Evolutionary conservation across 176 grass and related monocot genomes (phyloP), one percentile per base, ranked within the genome.

Genomic region (Cymbopogon citratus): DNA sequence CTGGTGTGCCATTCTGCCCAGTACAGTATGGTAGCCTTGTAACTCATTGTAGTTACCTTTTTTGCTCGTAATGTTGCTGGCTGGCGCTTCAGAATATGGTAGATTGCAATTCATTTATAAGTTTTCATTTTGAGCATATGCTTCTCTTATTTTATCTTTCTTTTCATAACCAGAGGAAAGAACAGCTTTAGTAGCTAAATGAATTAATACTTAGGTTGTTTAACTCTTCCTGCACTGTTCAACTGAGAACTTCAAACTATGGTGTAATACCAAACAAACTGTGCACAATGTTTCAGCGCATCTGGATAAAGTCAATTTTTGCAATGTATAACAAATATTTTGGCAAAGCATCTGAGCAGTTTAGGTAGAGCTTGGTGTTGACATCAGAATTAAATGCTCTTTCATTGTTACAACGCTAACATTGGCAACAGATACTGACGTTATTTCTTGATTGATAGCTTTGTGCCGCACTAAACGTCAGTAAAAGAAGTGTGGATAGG

Each of bases 401-500:
- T 81, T 77, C 1, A n/a, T 2, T 25, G 5, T 66, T 78, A 78
- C n/a, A 65, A 73, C 33, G 4, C 39, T 83, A 41, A 69, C 25
- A 83, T 63, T 77, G 39, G 25, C 10, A 27, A 79, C 24, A 21
- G 9, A 54, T 12, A 69, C 48, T 89, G 52, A 85, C 52, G 80
- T 90, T 26, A 40, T 46, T 87, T 88, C 27, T 81, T 89, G 14
- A 36, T 80, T 83, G 9, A 80, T 77, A 99, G 97, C 93, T 99
- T 75, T 99, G 97, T 4, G 45, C 87, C 51, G 89, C 91, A 15
- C 80, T 99, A 38, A 91, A 99, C 52, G 81, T 99, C 85, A 96
- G 90, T 64, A 99, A 99, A 86, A 92, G 85, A 84, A 91, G 89
- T 68, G 97, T 99, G 69, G 93, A 99, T 85, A 99, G 97, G 80